These are phyloP conservation scores for Dactylonectria estremocensis DNA, from an alignment of 2,329 filamentous ascomycete genomes.

Conservation along the genomic window DNA sequence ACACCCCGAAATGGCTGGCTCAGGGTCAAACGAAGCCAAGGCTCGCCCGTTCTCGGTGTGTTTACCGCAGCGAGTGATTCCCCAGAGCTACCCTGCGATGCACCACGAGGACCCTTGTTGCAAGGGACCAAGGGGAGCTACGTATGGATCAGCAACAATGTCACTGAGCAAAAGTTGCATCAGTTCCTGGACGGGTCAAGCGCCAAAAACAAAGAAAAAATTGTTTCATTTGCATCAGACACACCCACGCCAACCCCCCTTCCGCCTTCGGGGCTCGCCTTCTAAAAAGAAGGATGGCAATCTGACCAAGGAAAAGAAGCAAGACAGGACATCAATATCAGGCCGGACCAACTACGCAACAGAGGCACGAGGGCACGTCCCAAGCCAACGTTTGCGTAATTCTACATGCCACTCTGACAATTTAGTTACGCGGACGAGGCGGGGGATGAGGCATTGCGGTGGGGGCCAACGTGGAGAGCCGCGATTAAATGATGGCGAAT, in stretches of 20 bases:
- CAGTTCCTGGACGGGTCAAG: background rate
- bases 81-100: constrained; percentile 2
- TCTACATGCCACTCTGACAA: constrained; percentile 24
- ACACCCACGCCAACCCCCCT: background rate
- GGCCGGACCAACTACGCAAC: background rate
- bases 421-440: constrained; percentile 7
- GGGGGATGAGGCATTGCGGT: constrained; percentile 18
- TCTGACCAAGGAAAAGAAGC: constrained; percentile 5
- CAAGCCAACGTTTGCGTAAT: constrained; percentile 13
- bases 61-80: constrained; percentile 15
- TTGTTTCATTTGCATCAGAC: too few species aligned
- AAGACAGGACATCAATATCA: constrained; percentile 16
- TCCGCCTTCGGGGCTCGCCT: background rate
- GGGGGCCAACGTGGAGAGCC: constrained; percentile 19
- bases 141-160: background rate
- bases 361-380: background rate
- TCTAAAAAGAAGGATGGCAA: background rate
- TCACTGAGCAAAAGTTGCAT: background rate
- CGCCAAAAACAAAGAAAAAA: too few species aligned
- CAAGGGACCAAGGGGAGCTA: background rate
- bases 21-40: constrained; percentile 8
- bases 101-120: background rate
- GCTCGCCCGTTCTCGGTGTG: constrained; percentile 16
- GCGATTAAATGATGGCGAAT: constrained; percentile 4
- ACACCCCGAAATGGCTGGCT: constrained; percentile 11